These are phyloP conservation scores for Trichophyton simii DNA, from an alignment of 2,329 filamentous ascomycete species.

Conservation along the genomic window DNA sequence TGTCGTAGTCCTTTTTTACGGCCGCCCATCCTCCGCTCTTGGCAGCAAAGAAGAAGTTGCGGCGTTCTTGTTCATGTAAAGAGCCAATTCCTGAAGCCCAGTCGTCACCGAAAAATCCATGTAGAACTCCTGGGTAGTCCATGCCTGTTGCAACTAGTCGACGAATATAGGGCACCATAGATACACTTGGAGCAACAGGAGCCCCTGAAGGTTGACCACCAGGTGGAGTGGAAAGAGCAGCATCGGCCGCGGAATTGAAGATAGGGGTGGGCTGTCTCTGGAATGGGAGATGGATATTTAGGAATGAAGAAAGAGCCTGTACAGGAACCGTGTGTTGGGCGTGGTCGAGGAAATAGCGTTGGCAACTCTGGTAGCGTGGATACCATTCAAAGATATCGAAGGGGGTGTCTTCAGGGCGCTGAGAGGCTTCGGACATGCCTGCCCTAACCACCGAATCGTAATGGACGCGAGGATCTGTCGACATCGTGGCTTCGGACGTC, in stretches of 20 bases:
- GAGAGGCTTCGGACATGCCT: slow-evolving; percentile 25
- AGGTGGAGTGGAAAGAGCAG: slow-evolving; percentile 28
- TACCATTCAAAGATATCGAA: slow-evolving; percentile 79
- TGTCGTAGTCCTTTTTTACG: slow-evolving; percentile 85
- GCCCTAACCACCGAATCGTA: slow-evolving; percentile 29
- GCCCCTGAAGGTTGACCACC: slow-evolving; percentile 30
- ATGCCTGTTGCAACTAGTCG: slow-evolving; percentile 85
- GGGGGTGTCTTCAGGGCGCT: slow-evolving; percentile 26
- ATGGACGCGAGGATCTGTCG: slow-evolving; percentile 12
- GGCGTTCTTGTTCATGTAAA: slow-evolving; percentile 75
- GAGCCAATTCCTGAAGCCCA: slow-evolving; percentile 70
- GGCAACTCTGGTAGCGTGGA: slow-evolving; percentile 77
- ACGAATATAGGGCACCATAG: slow-evolving; percentile 77
- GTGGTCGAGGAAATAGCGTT: slow-evolving; percentile 81
- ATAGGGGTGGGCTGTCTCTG: slow-evolving; percentile 50
- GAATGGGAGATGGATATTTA: slow-evolving; percentile 85
- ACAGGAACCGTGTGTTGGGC: slow-evolving; percentile 73
- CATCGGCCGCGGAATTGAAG: slow-evolving; percentile 27
- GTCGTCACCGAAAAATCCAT: slow-evolving; percentile 94
- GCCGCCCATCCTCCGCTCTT: slow-evolving; percentile 84
- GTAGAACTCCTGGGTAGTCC: slow-evolving; percentile 72
- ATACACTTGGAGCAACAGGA: slow-evolving; percentile 39
- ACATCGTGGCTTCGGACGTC: slow-evolving; percentile 5
- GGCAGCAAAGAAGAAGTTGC: slow-evolving; percentile 89
- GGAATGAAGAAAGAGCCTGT: slow-evolving; percentile 75